Conservation (phyloP, 768 basidiomycete genomes). For the Gloeopeniophorella convolvens region DNA sequence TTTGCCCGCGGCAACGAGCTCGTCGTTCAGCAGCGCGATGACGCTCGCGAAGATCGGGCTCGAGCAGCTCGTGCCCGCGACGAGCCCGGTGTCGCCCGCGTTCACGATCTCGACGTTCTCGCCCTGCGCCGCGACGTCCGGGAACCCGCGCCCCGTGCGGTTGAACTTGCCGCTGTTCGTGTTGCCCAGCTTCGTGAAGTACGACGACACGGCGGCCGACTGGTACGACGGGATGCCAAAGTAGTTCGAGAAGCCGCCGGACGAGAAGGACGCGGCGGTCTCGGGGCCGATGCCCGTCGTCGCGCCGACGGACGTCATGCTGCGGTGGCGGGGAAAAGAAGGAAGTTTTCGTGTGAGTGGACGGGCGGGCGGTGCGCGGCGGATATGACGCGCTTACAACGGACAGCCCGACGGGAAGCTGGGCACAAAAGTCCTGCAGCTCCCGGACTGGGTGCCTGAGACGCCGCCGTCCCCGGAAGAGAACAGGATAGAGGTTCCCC, state of each 20-base stretch:
- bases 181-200: conserved; percentile 29
- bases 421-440: conserved; percentile 19
- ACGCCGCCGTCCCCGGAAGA: conserved; percentile 23
- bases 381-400: conserved; percentile 8
- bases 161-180: conserved; percentile 29
- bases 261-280: not conserved
- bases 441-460: conserved; percentile 14
- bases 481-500: conserved; percentile 19
- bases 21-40: conserved; percentile 31
- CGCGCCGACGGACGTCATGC: conserved; percentile 8
- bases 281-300: not conserved
- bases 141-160: conserved; percentile 37
- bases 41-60: conserved; percentile 31
- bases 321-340: not conserved
- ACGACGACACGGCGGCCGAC: conserved; percentile 30
- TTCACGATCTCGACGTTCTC: conserved; percentile 28
- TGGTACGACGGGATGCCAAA: conserved; percentile 29
- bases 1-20: conserved; percentile 26
- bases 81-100: conserved; percentile 16
- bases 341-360: no score
- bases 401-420: conserved; percentile 24
- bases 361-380: no score
- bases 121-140: conserved; percentile 40
- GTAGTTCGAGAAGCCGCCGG: not conserved
- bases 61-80: conserved; percentile 30